These are phyloP conservation scores for Termitomyces sp. DNA, from an alignment of 768 basidiomycete genomes.

Conservation along the genomic window DNA sequence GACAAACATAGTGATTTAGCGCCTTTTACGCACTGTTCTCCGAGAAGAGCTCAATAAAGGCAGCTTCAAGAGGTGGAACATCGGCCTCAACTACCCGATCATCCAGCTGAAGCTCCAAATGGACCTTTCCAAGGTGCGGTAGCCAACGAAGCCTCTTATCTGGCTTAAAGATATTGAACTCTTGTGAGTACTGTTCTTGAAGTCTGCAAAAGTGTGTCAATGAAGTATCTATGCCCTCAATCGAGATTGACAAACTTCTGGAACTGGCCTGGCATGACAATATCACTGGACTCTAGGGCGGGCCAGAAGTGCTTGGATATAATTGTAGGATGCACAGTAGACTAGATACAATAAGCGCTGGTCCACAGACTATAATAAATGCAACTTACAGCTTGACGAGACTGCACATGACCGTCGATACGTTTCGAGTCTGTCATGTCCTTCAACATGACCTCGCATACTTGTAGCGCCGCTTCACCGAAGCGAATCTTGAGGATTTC, in stretches of 20 bases:
- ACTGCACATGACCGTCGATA: slow-evolving; percentile 85
- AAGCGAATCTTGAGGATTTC: slow-evolving; percentile 96
- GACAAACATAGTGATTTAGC: background rate
- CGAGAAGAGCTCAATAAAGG: slow-evolving; percentile 84
- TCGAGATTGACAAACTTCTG: slow-evolving; percentile 50
- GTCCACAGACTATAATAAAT: background rate
- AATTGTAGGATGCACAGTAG: slow-evolving; percentile 81
- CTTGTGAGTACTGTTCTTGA: slow-evolving; percentile 72
- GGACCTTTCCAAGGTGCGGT: slow-evolving; percentile 83
- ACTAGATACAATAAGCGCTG: slow-evolving; percentile 35
- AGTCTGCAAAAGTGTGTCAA: slow-evolving; percentile 40
- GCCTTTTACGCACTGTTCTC: slow-evolving; percentile 50
- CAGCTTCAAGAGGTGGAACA: slow-evolving; percentile 87
- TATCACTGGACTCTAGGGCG: slow-evolving; percentile 64
- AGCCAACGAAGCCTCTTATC: slow-evolving; percentile 91
- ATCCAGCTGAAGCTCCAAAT: slow-evolving; percentile 76
- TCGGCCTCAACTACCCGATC: slow-evolving; percentile 77
- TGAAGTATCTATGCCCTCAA: background rate
- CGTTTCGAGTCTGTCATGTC: slow-evolving; percentile 95
- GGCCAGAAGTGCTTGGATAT: slow-evolving; percentile 98
- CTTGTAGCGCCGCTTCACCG: slow-evolving; percentile 88
- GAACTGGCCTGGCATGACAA: slow-evolving; percentile 86
- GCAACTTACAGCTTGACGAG: slow-evolving; percentile 57
- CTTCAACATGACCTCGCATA: slow-evolving; percentile 97
- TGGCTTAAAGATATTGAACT: slow-evolving; percentile 83